Base-by-base conservation (phyloP, 1,139 yeast species). In the Debaryomyces robertsiae region DNA sequence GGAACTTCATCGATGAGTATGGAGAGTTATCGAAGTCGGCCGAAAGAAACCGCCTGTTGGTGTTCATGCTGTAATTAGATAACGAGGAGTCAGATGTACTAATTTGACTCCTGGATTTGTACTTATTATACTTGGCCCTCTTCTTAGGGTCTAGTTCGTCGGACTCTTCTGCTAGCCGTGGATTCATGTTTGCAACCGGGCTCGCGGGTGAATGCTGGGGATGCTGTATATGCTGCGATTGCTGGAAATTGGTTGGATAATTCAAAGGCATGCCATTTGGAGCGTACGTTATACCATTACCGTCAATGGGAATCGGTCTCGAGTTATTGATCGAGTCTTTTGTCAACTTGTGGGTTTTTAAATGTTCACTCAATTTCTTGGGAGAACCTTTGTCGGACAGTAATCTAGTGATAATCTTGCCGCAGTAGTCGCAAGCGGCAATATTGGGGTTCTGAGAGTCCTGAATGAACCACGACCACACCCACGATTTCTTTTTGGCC, bases 401-500 rank as follows among this genome's bases (percentile, higher is more conserved):
- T 36, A 77, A 57, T 36, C 84, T 57, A 22, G 65, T 62, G 32
- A 79, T 70, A 10, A 69, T 63, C 51, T 73, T 75, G 2, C 78
- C 75, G 54, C 84, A 79, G 44, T 56, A 65, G 46, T 77, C 81
- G 57, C 84, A 79, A 3, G 73, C 73, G 2, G 84, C 83, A 15
- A 74, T 49, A 45, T 77, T 76, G 37, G 74, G 69, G 50, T 79
- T 75, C 15, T 49, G 52, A 9, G 60, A 53, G 53, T 78, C 81
- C 50, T 79, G 83, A 13, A 65, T 65, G 49, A 79, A 79, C 82
- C 83, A 79, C 24, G 72, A 58, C 84, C 84, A 79, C 4, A 78
- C 82, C 83, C 83, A 78, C 27, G 79, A 75, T 50, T 72, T 73
- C 64, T 77, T 77, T 49, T 75, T 77, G 11, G 82, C 82, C 10